Percentiles rank a stretch among this genome's conserved stretches.
phyloP scores from a whole-genome alignment of 2,329 filamentous ascomycete genomes.

The Colletotrichum sp. region DNA sequence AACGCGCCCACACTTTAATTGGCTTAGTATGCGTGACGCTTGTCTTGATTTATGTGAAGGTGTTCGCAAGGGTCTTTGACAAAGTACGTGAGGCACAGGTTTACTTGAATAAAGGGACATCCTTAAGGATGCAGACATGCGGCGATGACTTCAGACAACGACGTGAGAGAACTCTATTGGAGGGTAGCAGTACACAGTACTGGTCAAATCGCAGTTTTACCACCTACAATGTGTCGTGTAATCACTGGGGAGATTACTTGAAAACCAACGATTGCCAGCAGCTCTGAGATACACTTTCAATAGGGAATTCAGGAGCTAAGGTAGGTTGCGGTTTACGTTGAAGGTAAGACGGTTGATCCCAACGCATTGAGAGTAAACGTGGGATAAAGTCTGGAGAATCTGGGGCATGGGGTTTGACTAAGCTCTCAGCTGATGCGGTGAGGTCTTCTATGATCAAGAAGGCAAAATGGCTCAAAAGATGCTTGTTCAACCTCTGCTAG shows the following conservation, averaged over 20 bases:
- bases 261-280: too few species aligned
- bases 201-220: neutral
- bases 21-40: neutral
- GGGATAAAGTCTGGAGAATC: neutral
- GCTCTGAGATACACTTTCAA: too few species aligned
- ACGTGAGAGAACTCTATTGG: neutral
- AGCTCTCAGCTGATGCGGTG: neutral
- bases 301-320: too few species aligned
- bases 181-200: neutral
- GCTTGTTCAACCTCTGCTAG: neutral
- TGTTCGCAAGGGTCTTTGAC: neutral
- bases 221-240: neutral
- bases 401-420: too few species aligned
- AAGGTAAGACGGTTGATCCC: neutral
- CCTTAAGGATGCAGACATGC: neutral
- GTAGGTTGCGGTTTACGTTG: neutral
- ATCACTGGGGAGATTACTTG: neutral
- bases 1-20: neutral
- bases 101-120: neutral
- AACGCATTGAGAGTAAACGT: neutral
- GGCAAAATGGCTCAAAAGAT: neutral
- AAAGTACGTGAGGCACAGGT: neutral
- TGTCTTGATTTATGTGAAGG: neutral
- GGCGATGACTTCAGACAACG: neutral
- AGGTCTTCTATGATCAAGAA: neutral